Evolutionary conservation across 345 rosid genomes (phyloP).

Genomic region (Lumnitzera racemosa): DNA sequence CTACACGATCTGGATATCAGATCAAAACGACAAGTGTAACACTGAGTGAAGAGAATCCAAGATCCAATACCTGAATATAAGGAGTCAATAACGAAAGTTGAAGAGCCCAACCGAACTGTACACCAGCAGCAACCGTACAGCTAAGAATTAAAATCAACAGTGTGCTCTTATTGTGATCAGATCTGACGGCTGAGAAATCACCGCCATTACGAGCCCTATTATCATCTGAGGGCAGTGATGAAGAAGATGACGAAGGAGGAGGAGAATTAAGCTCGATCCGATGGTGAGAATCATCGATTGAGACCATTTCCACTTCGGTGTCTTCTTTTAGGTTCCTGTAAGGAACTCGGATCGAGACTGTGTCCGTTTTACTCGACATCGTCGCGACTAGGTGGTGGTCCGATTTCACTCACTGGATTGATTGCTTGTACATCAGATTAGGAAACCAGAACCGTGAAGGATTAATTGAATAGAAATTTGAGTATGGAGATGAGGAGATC

Average conservation of each 20-base stretch:
- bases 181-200: conserved; percentile 13
- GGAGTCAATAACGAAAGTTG: conserved; percentile 93
- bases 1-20: neutral
- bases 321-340: conserved; percentile 76
- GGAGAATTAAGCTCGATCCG: conserved; percentile 28
- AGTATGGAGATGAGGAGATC: too few relatives aligned
- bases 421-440: too few relatives aligned
- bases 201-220: conserved; percentile 12
- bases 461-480: too few relatives aligned
- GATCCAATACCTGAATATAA: conserved; percentile 61
- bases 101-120: conserved; percentile 98
- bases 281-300: conserved; percentile 19
- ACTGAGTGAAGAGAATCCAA: neutral
- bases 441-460: too few relatives aligned
- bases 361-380: conserved; percentile 34
- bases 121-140: conserved; percentile 93
- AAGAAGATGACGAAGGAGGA: conserved; percentile 17
- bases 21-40: neutral
- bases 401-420: too few relatives aligned
- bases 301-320: conserved; percentile 62
- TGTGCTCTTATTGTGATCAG: conserved; percentile 31
- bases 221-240: neutral
- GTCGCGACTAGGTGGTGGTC: too few relatives aligned
- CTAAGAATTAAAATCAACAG: conserved; percentile 58
- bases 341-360: conserved; percentile 37